Evolutionary conservation across 768 basidiomycete species (phyloP).

Genomic region (Mycena galopus): DNA sequence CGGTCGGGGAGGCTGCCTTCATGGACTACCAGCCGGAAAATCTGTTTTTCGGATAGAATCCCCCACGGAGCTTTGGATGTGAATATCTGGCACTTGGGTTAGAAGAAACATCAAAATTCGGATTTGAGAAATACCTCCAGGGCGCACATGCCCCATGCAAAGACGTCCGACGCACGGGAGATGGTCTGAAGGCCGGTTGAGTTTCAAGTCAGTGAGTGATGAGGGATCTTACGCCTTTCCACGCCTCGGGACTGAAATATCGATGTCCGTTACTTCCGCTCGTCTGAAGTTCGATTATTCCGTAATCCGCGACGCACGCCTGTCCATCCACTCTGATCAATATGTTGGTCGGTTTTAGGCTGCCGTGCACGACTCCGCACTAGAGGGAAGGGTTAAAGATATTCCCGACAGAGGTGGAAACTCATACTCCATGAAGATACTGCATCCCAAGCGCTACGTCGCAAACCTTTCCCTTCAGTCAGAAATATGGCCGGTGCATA

Average conservation of each 20-base stretch:
- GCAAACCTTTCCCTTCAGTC: slow-evolving; percentile 28
- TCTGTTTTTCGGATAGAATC: slow-evolving; percentile 42
- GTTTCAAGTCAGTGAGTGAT: background rate
- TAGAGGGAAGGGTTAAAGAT: slow-evolving; percentile 1
- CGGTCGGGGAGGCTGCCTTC: slow-evolving; percentile 43
- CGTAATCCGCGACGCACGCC: slow-evolving; percentile 40
- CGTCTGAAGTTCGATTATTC: slow-evolving; percentile 40
- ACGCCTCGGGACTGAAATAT: slow-evolving; percentile 45
- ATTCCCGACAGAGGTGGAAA: background rate
- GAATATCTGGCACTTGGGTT: slow-evolving; percentile 37
- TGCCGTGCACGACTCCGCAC: slow-evolving; percentile 42
- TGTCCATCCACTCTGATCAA: slow-evolving; percentile 33
- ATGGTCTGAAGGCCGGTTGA: slow-evolving; percentile 32
- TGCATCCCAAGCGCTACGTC: slow-evolving; percentile 42
- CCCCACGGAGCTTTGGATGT: too few species aligned
- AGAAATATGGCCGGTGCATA: background rate
- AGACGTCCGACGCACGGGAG: slow-evolving; percentile 43
- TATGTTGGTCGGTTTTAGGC: slow-evolving; percentile 41
- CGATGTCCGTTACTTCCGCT: slow-evolving; percentile 37
- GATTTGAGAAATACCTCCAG: slow-evolving; percentile 37
- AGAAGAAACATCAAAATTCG: background rate
- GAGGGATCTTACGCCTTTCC: slow-evolving; percentile 44
- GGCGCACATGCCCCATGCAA: slow-evolving; percentile 44
- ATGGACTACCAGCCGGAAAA: slow-evolving; percentile 42
- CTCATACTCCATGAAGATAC: slow-evolving; percentile 41